Evolutionary conservation across 2,329 filamentous ascomycete species (phyloP).

Genomic region (Nothomitra cinnamomea): DNA sequence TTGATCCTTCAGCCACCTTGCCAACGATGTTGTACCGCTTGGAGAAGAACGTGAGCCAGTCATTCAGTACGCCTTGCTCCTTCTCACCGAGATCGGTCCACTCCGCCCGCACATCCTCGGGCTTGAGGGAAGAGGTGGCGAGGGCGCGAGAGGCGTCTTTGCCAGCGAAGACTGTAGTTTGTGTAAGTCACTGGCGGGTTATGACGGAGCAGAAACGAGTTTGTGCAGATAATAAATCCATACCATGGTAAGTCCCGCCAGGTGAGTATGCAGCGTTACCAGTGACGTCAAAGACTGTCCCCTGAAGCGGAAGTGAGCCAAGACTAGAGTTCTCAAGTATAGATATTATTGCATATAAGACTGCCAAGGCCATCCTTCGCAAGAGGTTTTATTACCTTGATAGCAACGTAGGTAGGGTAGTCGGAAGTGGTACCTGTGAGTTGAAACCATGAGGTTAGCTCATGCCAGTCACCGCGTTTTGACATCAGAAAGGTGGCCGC

Average conservation of each 20-base stretch:
- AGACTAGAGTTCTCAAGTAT: not conserved
- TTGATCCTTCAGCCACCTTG: constrained; percentile 14
- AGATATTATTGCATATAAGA: not conserved
- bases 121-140: constrained; percentile 69
- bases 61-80: constrained; percentile 67
- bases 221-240: constrained; percentile 8
- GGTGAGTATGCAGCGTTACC: constrained; percentile 76
- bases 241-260: constrained; percentile 74
- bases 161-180: constrained; percentile 65
- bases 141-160: constrained; percentile 92
- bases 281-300: constrained; percentile 85
- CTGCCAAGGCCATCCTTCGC: too few species aligned
- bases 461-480: not conserved
- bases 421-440: constrained; percentile 22
- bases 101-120: constrained; percentile 65
- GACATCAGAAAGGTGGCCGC: not conserved
- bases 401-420: constrained; percentile 41
- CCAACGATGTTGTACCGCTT: constrained; percentile 92
- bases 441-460: constrained; percentile 8
- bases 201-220: not conserved
- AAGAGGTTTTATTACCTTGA: constrained; percentile 26
- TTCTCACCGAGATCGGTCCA: constrained; percentile 74
- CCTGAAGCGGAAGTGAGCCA: constrained; percentile 31
- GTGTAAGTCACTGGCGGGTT: not conserved
- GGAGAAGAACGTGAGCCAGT: constrained; percentile 93